Evolutionary conservation across 805 yeast genomes (phyloP).

Genomic region (Candida suzukii): DNA sequence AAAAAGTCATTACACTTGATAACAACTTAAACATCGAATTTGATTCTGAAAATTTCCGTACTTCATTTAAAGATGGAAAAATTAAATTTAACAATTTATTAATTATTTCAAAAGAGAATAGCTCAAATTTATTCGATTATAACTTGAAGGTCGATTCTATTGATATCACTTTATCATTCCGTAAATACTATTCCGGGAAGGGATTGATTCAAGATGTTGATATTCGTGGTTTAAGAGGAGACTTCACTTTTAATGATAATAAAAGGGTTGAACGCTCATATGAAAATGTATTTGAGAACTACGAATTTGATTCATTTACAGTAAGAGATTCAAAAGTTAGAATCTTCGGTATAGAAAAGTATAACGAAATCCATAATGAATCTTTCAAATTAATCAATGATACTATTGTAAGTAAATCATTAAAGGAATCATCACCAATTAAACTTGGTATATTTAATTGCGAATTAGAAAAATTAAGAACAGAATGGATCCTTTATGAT

Average conservation of each 20-base stretch:
- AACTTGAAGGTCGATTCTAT: constrained; percentile 34
- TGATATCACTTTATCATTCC: constrained; percentile 39
- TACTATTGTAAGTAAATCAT: constrained; percentile 2
- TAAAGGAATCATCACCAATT: constrained; percentile 26
- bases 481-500: constrained; percentile 54
- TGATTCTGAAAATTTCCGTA: constrained; percentile 27
- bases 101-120: constrained; percentile 9
- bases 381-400: background rate
- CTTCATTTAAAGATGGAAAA: constrained; percentile 43
- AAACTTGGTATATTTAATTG: constrained; percentile 57
- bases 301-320: constrained; percentile 33
- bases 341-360: constrained; percentile 7
- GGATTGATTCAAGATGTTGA: constrained; percentile 45
- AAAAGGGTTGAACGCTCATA: constrained; percentile 4
- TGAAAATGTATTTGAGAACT: constrained; percentile 21
- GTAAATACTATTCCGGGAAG: constrained; percentile 49
- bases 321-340: constrained; percentile 45
- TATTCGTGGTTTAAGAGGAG: constrained; percentile 40
- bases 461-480: constrained; percentile 54
- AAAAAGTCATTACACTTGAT: constrained; percentile 25
- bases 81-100: constrained; percentile 36
- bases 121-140: constrained; percentile 12
- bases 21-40: constrained; percentile 22
- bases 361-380: constrained; percentile 10
- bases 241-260: constrained; percentile 11